These are phyloP conservation scores for Pichia paraexigua DNA, from an alignment of 805 yeast genomes.

Conservation along the genomic window DNA sequence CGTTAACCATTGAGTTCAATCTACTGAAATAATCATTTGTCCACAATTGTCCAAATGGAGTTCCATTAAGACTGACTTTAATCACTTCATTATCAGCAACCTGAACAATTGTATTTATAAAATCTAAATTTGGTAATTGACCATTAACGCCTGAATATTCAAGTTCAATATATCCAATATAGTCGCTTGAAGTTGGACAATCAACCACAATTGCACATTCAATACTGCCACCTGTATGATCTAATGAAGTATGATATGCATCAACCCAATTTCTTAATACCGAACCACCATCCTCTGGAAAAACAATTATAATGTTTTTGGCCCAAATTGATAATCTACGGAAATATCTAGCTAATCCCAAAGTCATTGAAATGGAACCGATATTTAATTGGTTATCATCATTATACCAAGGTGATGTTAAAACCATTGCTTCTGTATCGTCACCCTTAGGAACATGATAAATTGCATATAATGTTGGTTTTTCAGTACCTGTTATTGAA, in stretches of 20 bases:
- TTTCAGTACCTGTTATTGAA: conserved; percentile 15
- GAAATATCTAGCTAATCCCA: conserved; percentile 74
- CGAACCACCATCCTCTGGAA: conserved; percentile 62
- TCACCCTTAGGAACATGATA: conserved; percentile 93
- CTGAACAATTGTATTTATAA: conserved; percentile 72
- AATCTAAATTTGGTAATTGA: conserved; percentile 88
- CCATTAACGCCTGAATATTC: conserved; percentile 88
- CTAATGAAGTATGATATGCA: conserved; percentile 81
- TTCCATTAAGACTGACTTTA: conserved; percentile 56
- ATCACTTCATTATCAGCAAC: conserved; percentile 72
- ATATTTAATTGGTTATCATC: conserved; percentile 56
- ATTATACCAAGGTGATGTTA: conserved; percentile 82
- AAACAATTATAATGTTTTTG: conserved; percentile 80
- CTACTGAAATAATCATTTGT: conserved; percentile 47
- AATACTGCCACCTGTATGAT: conserved; percentile 85
- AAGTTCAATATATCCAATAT: conserved; percentile 66
- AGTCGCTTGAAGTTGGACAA: conserved; percentile 54
- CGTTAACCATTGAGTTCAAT: conserved; percentile 48
- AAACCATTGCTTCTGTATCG: conserved; percentile 89
- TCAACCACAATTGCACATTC: conserved; percentile 87
- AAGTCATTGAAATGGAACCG: conserved; percentile 70
- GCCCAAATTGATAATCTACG: conserved; percentile 90
- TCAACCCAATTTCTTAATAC: conserved; percentile 85
- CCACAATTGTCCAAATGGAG: conserved; percentile 38
- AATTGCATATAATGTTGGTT: conserved; percentile 53